These are phyloP conservation scores for Paracoccidioides brasiliensis DNA, from an alignment of 2,329 filamentous ascomycete species.

Conservation along the genomic window DNA sequence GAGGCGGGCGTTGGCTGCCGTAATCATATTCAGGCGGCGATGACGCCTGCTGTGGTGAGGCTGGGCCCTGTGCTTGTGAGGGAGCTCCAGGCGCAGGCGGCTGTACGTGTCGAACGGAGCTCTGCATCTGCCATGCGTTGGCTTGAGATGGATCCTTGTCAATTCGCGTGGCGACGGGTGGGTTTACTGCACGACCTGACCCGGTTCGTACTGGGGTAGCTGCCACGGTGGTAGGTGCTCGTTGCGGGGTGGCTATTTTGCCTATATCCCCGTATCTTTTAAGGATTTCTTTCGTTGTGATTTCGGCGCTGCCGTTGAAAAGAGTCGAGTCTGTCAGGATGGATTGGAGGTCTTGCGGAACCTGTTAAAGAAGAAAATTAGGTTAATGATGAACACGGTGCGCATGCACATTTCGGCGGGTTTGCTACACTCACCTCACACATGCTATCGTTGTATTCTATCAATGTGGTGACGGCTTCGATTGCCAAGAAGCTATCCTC, in stretches of 20 bases:
- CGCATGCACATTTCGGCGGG: neutral
- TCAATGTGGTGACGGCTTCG: constrained; percentile 79
- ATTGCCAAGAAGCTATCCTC: constrained; percentile 87
- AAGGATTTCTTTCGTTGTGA: constrained; percentile 94
- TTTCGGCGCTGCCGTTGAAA: constrained; percentile 69
- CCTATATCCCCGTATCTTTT: constrained; percentile 80
- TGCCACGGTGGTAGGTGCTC: constrained; percentile 39
- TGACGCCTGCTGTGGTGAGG: constrained; percentile 14
- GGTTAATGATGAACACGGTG: neutral
- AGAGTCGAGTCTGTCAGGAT: constrained; percentile 72
- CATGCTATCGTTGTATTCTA: constrained; percentile 90
- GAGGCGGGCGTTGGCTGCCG: constrained; percentile 5
- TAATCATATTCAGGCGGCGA: constrained; percentile 5
- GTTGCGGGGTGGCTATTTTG: constrained; percentile 49
- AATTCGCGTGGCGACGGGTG: constrained; percentile 48
- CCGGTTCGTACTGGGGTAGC: constrained; percentile 37
- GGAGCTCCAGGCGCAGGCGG: neutral
- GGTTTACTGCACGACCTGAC: constrained; percentile 27
- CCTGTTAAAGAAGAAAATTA: constrained; percentile 41
- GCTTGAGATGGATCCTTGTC: constrained; percentile 72
- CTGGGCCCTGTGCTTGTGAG: neutral
- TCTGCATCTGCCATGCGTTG: constrained; percentile 65
- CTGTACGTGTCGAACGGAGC: constrained; percentile 62
- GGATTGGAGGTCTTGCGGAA: constrained; percentile 80
- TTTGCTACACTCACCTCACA: constrained; percentile 55